Evolutionary conservation across 2,329 filamentous ascomycete genomes (phyloP).

Genomic region (Penicillium palitans): DNA sequence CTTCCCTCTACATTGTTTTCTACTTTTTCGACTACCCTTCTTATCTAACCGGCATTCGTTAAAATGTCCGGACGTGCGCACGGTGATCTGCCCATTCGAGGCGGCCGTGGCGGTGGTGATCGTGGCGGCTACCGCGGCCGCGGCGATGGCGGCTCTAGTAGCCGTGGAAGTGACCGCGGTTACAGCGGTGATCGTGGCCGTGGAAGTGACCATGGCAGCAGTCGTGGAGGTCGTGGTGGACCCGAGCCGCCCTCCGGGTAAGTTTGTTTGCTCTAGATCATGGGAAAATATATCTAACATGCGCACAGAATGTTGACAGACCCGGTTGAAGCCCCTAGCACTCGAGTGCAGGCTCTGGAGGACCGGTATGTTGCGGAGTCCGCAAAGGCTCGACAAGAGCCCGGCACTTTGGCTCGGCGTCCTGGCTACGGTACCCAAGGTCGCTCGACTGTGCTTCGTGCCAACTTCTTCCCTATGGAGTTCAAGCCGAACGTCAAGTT

Average conservation of each 20-base stretch:
- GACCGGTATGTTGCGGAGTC: conserved; percentile 4
- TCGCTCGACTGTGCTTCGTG: conserved; percentile 2
- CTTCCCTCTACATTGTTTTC: no score
- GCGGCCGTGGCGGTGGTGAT: conserved; percentile 8
- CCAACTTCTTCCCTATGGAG: conserved; percentile 19
- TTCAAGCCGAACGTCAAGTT: conserved; percentile 10
- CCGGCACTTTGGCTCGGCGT: conserved; percentile 10
- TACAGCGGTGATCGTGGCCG: conserved; percentile 1
- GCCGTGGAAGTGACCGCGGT: conserved; percentile 9
- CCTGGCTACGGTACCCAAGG: conserved; percentile 22
- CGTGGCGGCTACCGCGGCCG: background rate
- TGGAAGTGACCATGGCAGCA: background rate
- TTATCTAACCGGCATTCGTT: background rate
- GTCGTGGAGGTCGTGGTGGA: conserved; percentile 2
- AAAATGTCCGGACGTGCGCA: conserved; percentile 1
- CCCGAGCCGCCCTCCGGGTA: background rate
- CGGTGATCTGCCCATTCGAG: conserved; percentile 5
- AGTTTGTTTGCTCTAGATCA: background rate
- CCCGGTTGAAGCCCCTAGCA: background rate
- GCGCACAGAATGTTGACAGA: conserved; percentile 6
- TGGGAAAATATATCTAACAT: conserved; percentile 3
- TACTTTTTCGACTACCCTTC: background rate
- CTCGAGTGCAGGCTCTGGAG: background rate
- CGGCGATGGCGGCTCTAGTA: background rate
- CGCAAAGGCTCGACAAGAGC: background rate